Evolutionary conservation across 805 yeast genomes (phyloP), one percentile per base, ranked within the genome.

Genomic region (Wickerhamomyces xylosicus): DNA sequence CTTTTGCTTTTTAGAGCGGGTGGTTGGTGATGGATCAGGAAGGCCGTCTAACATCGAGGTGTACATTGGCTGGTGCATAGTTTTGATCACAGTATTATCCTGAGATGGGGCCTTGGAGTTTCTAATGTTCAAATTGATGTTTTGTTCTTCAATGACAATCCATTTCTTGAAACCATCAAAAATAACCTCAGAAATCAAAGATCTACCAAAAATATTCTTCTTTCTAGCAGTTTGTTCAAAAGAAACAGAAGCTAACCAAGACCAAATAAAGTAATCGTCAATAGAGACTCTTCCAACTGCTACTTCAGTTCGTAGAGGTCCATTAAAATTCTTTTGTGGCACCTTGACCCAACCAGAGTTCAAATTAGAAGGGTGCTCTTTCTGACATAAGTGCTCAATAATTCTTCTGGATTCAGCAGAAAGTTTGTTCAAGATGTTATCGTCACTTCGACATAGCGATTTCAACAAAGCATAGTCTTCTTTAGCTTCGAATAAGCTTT

Each of bases 201-300:
- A 78, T 47, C 92, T 71, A 9, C 95, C 95, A 63, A 86, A 86
- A 2, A 79, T 57, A 25, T 71, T 70, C 56, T 82, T 82, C 48
- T 77, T 76, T 19, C 64, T 58, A 25, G 70, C 66, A 0, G 86
- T 74, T 52, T 84, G 82, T 53, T 86, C 95, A 25, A 77, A 69
- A 0, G 85, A 85, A 19, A 85, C 55, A 2, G 86, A 72, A 1
- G 87, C 75, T 52, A 85, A 64, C 95, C 95, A 86, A 1, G 95
- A 74, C 95, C 95, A 86, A 21, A 85, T 84, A 52, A 79, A 86
- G 57, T 82, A 86, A 57, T 86, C 95, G 57, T 85, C 95, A 16
- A 86, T 74, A 5, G 84, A 70, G 1, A 83, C 79, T 42, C 83
- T 71, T 8, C 73, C 62, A 9, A 84, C 67, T 20, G 50, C 44